Evolutionary conservation across 208 protist genomes (phyloP).

Genomic region (Crithidia thermophila): DNA sequence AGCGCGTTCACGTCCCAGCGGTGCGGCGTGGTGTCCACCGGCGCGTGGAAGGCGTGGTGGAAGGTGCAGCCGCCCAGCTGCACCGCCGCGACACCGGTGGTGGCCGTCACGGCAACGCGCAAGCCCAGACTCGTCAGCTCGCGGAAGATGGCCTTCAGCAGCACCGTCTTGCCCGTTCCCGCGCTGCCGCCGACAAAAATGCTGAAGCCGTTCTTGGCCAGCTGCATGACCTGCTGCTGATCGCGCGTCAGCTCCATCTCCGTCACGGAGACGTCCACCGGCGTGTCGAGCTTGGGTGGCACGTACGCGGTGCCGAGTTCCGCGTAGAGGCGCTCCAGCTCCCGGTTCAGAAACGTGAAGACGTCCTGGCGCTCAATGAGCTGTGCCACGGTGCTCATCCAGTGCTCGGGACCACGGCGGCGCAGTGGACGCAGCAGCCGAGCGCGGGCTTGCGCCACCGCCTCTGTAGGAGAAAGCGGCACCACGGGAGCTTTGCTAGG

Average conservation of each 20-base stretch:
- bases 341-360: slow-evolving; percentile 42
- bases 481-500: neutral
- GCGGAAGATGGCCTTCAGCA: slow-evolving; percentile 81
- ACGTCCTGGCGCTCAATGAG: slow-evolving; percentile 60
- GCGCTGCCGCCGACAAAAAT: slow-evolving; percentile 89
- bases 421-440: slow-evolving; percentile 19
- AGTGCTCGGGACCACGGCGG: slow-evolving; percentile 22
- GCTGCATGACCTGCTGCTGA: slow-evolving; percentile 64
- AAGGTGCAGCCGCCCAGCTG: slow-evolving; percentile 94
- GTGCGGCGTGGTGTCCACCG: slow-evolving; percentile 32
- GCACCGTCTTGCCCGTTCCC: slow-evolving; percentile 91
- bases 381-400: slow-evolving; percentile 46
- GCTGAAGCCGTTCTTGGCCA: slow-evolving; percentile 68
- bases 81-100: slow-evolving; percentile 87
- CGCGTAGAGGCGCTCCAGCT: slow-evolving; percentile 61
- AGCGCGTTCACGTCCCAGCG: slow-evolving; percentile 83
- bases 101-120: slow-evolving; percentile 89
- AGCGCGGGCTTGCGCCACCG: slow-evolving; percentile 11
- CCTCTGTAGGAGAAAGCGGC: neutral
- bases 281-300: slow-evolving; percentile 78
- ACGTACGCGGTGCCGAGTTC: slow-evolving; percentile 59
- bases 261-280: slow-evolving; percentile 42
- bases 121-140: slow-evolving; percentile 59
- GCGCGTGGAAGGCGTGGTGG: slow-evolving; percentile 82
- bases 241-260: slow-evolving; percentile 62